Evolutionary conservation across 352 stramenopile genomes (phyloP).

Genomic region (Globisporangium alternatum): DNA sequence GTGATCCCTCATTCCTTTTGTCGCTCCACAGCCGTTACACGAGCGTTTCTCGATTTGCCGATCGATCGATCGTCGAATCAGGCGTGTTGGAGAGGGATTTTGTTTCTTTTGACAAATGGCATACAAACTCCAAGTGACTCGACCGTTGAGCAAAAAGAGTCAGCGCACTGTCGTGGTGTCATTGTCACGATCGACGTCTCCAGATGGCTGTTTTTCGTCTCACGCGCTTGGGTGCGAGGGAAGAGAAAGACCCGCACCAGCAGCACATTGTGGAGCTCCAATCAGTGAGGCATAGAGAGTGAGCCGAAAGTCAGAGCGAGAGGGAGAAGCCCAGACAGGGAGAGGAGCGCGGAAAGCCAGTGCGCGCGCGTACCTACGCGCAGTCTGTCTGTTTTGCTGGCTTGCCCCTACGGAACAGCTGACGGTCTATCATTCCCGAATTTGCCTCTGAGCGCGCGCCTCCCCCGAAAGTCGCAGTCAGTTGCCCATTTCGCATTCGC

Average conservation of each 20-base stretch:
- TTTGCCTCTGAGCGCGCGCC: conserved; percentile 11
- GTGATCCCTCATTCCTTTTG: neutral
- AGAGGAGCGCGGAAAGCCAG: conserved; percentile 7
- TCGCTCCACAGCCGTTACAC: neutral
- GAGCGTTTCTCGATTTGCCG: conserved; percentile 4
- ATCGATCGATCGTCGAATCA: conserved; percentile 1
- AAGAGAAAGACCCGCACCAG: neutral
- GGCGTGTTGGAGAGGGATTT: neutral
- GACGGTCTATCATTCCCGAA: conserved; percentile 9
- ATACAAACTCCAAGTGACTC: conserved; percentile 1
- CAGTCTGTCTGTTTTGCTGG: neutral
- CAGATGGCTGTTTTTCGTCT: conserved; percentile 4
- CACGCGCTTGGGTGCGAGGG: neutral
- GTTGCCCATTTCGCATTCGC: conserved; percentile 13
- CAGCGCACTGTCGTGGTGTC: neutral
- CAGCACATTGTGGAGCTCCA: neutral
- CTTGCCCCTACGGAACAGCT: conserved; percentile 1
- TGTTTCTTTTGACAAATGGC: neutral
- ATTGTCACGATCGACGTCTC: neutral
- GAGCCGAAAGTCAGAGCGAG: neutral
- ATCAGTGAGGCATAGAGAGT: neutral
- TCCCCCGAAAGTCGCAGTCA: conserved; percentile 4
- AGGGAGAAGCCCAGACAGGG: neutral
- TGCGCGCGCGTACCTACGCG: neutral
- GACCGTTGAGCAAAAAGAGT: neutral